Base-by-base conservation (phyloP, 176 grass and related monocot genomes). In the Dactylis glomerata region DNA sequence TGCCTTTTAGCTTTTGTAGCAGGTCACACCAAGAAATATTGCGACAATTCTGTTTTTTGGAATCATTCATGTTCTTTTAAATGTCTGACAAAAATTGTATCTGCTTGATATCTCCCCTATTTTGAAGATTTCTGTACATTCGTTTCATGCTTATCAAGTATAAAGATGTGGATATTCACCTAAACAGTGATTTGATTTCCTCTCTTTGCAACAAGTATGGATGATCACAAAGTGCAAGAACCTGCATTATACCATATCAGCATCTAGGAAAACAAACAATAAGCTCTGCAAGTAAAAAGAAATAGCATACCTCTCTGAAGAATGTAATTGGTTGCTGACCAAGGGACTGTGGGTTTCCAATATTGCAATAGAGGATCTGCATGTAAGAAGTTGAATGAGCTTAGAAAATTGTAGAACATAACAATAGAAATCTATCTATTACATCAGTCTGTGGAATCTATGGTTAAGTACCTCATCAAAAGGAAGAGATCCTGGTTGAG, bases 271-370 rank as follows among this genome's bases (percentile, higher is more conserved):
- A 86, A 75, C 4, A 30, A 32, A 83, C 64, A 33, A 52, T 84
- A 47, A 61, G 84, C 6, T 42, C 19, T 22, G 58, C 44, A 65
- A 45, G 47, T 86, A 83, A 80, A 69, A 87, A n/a, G n/a, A 70
- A 76, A 62, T 57, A 7, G 61, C 85, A 57, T 61, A 93, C 96
- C 89, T 98, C 96, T 72, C 92, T 88, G 91, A 98, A 98, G 83
- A 95, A 95, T 73, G 96, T 95, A 50, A 98, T 76, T 20, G 96
- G 96, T 19, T 92, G 85, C 79, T 98, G 96, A 85, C 96, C 96
- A 88, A 98, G 96, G 69, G 96, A 98, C 80, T 98, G 96, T 82
- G 93, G 96, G 88, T 98, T 98, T n/a, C 93, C 96, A 75, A 98
- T 95, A 75, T 98, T 98, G 77, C 96, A 98, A 62, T 85, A 98